Conservation (phyloP, 768 basidiomycete genomes). For the Amyloporia xantha region DNA sequence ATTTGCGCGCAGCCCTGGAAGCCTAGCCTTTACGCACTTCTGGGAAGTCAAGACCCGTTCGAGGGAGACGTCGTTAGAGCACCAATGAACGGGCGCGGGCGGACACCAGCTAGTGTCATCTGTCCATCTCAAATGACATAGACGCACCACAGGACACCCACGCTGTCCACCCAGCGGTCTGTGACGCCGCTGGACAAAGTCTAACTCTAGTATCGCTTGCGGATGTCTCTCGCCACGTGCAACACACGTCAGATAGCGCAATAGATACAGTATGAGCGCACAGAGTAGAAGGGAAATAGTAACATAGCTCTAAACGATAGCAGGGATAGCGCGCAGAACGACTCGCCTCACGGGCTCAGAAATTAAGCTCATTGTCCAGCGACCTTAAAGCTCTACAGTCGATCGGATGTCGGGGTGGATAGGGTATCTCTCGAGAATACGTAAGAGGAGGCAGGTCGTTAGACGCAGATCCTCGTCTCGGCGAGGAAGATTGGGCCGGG, state of each 20-base stretch:
- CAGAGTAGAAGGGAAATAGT: background rate
- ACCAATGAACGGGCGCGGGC: background rate
- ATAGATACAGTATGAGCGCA: background rate
- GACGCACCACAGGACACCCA: background rate
- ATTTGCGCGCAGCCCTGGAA: background rate
- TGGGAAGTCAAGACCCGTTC: background rate
- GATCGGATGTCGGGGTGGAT: slow-evolving; percentile 58
- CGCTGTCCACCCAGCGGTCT: too few species aligned
- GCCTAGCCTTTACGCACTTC: too few species aligned
- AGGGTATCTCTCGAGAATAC: slow-evolving; percentile 54
- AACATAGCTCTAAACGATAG: too few species aligned
- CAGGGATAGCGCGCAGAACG: too few species aligned
- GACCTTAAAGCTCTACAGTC: slow-evolving; percentile 63
- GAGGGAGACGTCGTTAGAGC: background rate
- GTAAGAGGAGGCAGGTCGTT: slow-evolving; percentile 50
- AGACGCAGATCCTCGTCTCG: slow-evolving; percentile 7
- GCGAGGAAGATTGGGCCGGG: slow-evolving; percentile 10
- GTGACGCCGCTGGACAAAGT: too few species aligned
- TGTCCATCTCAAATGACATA: background rate
- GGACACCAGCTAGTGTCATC: background rate
- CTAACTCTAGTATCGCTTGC: too few species aligned
- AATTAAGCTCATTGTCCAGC: slow-evolving; percentile 12
- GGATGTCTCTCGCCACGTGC: too few species aligned
- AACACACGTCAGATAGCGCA: background rate
- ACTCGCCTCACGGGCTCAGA: too few species aligned